phyloP scores from a whole-genome alignment of 2,329 filamentous ascomycete genomes.

The Metarhizium album region DNA sequence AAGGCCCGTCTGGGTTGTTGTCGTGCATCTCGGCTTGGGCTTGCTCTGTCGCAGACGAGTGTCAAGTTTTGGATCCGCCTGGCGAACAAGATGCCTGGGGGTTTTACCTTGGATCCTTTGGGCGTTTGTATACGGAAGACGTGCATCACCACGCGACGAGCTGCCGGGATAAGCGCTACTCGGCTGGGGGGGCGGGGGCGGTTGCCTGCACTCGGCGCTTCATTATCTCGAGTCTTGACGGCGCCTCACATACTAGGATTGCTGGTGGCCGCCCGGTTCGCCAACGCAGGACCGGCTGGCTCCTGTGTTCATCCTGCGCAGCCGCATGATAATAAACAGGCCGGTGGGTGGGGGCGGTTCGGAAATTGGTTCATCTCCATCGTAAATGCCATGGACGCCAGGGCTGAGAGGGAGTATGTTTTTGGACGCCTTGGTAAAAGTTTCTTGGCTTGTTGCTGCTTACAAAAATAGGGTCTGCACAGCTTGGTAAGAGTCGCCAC shows the following conservation, averaged over 20 bases:
- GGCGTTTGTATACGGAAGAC: too few relatives aligned
- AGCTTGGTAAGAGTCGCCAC: too few relatives aligned
- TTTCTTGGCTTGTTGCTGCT: background rate
- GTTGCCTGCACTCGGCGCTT: background rate
- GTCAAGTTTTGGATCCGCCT: too few relatives aligned
- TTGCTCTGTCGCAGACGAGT: background rate
- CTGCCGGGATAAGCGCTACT: background rate
- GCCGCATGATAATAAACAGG: background rate
- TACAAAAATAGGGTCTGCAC: background rate
- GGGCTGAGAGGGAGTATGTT: background rate
- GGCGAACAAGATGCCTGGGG: too few relatives aligned
- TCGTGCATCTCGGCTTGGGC: background rate
- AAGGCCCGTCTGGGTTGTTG: background rate
- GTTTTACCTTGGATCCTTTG: too few relatives aligned
- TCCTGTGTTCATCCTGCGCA: too few relatives aligned
- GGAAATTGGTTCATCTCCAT: background rate
- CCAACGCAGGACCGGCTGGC: background rate
- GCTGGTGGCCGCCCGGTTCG: background rate
- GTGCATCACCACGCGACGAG: background rate
- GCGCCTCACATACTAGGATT: too few relatives aligned
- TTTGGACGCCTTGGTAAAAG: background rate
- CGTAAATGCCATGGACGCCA: background rate
- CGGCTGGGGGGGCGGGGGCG: too few relatives aligned
- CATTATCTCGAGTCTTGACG: too few relatives aligned
- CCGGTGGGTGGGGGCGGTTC: background rate